These are phyloP conservation scores for Fusarium sp. DNA, from an alignment of 2,329 filamentous ascomycete species.

Conservation along the genomic window DNA sequence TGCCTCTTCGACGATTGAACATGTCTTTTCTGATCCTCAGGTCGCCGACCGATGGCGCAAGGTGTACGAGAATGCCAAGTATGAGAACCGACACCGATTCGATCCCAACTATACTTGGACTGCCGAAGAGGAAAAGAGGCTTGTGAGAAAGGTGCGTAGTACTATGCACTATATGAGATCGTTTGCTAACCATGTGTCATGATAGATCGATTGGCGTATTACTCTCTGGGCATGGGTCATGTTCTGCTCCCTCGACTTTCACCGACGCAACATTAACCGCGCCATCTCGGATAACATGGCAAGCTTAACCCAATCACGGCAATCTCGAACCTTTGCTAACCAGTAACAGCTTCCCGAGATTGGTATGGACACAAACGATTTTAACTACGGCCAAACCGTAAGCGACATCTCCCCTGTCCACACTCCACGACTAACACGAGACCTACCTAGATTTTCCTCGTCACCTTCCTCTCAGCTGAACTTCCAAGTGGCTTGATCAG, in stretches of 20 bases:
- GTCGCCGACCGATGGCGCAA: slow-evolving; percentile 65
- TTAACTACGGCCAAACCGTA: slow-evolving; percentile 57
- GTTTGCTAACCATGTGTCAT: slow-evolving; percentile 16
- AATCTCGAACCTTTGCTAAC: background rate
- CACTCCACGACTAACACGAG: background rate
- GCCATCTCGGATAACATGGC: slow-evolving; percentile 55
- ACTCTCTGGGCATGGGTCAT: slow-evolving; percentile 58
- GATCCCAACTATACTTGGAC: slow-evolving; percentile 60
- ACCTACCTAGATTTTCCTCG: slow-evolving; percentile 52
- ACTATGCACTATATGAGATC: fast-evolving
- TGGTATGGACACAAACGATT: slow-evolving; percentile 58
- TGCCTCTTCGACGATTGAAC: slow-evolving; percentile 44
- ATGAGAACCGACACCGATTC: slow-evolving; percentile 72
- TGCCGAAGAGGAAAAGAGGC: slow-evolving; percentile 58
- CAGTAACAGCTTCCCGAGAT: slow-evolving; percentile 49
- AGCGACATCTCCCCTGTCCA: slow-evolving; percentile 6
- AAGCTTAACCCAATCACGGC: slow-evolving; percentile 1
- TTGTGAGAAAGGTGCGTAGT: slow-evolving; percentile 56
- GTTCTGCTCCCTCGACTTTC: slow-evolving; percentile 60
- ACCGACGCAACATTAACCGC: slow-evolving; percentile 60
- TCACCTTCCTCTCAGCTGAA: slow-evolving; percentile 60
- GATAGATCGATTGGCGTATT: slow-evolving; percentile 60
- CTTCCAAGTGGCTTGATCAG: slow-evolving; percentile 62
- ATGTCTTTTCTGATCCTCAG: slow-evolving; percentile 62
- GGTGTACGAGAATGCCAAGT: slow-evolving; percentile 66